Conservation (phyloP, 257 asterid genomes). For the Salvia rosmarinus region DNA sequence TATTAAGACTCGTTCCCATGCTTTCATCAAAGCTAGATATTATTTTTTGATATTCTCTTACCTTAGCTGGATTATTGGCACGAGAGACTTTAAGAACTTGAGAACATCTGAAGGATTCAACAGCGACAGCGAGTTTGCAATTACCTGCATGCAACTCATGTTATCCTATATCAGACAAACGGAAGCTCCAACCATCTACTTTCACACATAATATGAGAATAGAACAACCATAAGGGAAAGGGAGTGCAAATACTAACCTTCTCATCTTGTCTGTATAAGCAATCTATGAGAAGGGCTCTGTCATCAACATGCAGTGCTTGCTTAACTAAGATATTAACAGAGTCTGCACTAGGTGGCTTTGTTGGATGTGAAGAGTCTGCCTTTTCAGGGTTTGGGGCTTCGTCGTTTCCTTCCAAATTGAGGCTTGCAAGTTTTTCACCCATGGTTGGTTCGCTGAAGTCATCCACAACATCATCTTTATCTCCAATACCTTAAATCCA, state of each 20-base stretch:
- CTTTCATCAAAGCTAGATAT: constrained; percentile 4
- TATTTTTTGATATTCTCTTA: constrained; percentile 30
- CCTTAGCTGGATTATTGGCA: constrained; percentile 74
- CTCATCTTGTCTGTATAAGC: constrained; percentile 84
- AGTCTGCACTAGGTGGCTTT: constrained; percentile 93
- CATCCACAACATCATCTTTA: constrained; percentile 51
- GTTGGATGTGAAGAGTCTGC: constrained; percentile 35
- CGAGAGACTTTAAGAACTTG: constrained; percentile 74
- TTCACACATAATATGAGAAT: neutral
- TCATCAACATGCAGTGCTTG: constrained; percentile 92
- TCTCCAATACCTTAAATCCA: constrained; percentile 54
- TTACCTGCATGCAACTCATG: constrained; percentile 57
- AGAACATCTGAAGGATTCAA: constrained; percentile 86
- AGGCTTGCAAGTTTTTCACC: constrained; percentile 86
- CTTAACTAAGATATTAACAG: constrained; percentile 79
- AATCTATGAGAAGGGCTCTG: constrained; percentile 74
- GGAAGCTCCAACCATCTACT: constrained; percentile 16
- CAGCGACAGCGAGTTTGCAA: constrained; percentile 67
- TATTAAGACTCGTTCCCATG: constrained; percentile 5
- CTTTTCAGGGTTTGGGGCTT: constrained; percentile 39
- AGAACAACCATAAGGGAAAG: constrained; percentile 1
- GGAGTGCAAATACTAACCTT: constrained; percentile 55
- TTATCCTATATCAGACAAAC: constrained; percentile 21
- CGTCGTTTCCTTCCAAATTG: constrained; percentile 48
- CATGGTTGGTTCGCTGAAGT: constrained; percentile 83